Conservation (phyloP, 768 basidiomycete genomes). For the Termitomyces eurrhizus region DNA sequence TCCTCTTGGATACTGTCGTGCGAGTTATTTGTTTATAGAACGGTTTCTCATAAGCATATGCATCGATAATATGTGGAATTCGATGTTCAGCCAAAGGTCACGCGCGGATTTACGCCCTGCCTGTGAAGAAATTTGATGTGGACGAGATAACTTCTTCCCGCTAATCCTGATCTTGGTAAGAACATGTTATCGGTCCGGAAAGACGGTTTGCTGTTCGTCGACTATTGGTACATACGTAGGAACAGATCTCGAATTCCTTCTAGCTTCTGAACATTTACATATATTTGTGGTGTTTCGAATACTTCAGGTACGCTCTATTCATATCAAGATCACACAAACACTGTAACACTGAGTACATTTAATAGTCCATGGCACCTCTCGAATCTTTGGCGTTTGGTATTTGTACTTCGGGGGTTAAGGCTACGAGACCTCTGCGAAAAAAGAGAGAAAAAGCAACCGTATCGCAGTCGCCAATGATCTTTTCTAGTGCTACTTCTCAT, state of each 20-base stretch:
- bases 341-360: neutral
- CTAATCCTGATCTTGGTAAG: constrained; percentile 6
- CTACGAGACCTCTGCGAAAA: constrained; percentile 55
- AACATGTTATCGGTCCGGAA: constrained; percentile 88
- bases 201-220: constrained; percentile 78
- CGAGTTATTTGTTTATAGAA: constrained; percentile 36
- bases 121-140: constrained; percentile 83
- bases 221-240: neutral
- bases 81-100: constrained; percentile 81
- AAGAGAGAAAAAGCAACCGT: constrained; percentile 87
- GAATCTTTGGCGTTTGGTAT: constrained; percentile 92
- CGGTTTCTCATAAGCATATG: constrained; percentile 72
- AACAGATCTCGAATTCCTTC: neutral
- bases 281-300: constrained; percentile 91
- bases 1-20: neutral
- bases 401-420: constrained; percentile 87
- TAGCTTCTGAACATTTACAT: constrained; percentile 75
- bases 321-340: neutral
- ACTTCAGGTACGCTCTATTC: constrained; percentile 65
- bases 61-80: constrained; percentile 66
- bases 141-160: constrained; percentile 29
- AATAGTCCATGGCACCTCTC: constrained; percentile 82
- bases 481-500: constrained; percentile 73
- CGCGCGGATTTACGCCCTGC: constrained; percentile 49
- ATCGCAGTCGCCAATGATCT: constrained; percentile 83